Evolutionary conservation across 2,329 filamentous ascomycete species (phyloP), one percentile per base, ranked within the genome.

Genomic region (Ophiostoma ips): DNA sequence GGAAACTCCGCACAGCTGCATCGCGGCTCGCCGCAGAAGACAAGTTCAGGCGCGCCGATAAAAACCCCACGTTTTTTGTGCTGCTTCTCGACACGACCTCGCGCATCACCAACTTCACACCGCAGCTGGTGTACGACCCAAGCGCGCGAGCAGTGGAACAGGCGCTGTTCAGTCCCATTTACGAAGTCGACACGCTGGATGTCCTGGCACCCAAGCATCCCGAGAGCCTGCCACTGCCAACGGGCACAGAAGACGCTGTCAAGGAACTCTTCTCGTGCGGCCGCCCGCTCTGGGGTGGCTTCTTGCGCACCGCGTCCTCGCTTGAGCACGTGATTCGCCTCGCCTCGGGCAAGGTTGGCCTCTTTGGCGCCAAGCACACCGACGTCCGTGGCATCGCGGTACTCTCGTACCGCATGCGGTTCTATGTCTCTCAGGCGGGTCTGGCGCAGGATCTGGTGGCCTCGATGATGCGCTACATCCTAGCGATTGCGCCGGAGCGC

Each of bases 1-100:
- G 16, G 2, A 38, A 5, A 4, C 24, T 50, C 4, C 40, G 33
- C 60, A 16, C 59, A 18, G 40, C 40, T 28, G 24, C 24, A 9
- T 19, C 40, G 7, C 13, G 33, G 33, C 33, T 13, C 12, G 40
- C 21, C 4, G 3, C 15, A 21, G 16, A 16, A 10, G 15, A 12
- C 10, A 16, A 33, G 33, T 40, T 3, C 10, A 5, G 34, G 16
- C 7, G 31, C 24, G 16, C n/a, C 13, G 11, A 18, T 10, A 3
- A 5, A 16, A 38, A 50, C 21, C n/a, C 28, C 12, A 28, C 37
- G 36, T 49, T 49, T 19, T 49, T 49, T 16, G 35, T 49, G 4
- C n/a, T 49, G 21, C 28, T 49, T 4, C 30, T 49, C 6, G 47
- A 49, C 16, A 49, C 47, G 11, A 49, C 47, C 9, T 49, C 38